These are phyloP conservation scores for Hypoxylon sp. DNA, from an alignment of 2,329 filamentous ascomycete species.

Conservation along the genomic window DNA sequence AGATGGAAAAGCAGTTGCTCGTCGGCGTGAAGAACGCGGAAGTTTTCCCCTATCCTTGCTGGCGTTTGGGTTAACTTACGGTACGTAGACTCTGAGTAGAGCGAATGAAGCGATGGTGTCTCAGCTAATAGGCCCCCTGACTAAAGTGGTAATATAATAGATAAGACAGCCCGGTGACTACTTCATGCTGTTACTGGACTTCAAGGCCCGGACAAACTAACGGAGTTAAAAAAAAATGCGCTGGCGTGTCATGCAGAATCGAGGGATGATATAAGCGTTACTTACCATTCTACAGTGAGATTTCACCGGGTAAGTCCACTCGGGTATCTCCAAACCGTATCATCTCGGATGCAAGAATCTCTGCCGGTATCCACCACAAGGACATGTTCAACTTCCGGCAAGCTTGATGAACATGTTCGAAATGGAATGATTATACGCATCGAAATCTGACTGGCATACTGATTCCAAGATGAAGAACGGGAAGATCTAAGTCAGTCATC, in stretches of 20 bases:
- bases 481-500: not conserved
- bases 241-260: not conserved
- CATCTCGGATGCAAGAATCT: conserved; percentile 6
- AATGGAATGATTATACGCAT: not conserved
- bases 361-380: conserved; percentile 10
- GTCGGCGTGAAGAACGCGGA: no score
- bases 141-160: no score
- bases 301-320: not conserved
- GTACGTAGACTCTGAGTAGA: no score
- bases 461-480: not conserved
- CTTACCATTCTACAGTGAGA: not conserved
- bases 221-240: not conserved
- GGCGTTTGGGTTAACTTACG: no score
- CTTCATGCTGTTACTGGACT: no score
- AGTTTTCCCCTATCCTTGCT: no score
- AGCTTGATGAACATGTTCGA: not conserved
- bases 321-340: conserved; percentile 17
- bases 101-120: no score
- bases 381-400: conserved; percentile 11
- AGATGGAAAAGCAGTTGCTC: no score
- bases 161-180: no score
- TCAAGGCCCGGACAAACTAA: not conserved
- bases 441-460: not conserved
- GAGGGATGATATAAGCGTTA: not conserved
- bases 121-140: no score